Evolutionary conservation across 2,329 filamentous ascomycete species (phyloP), one percentile per base, ranked within the genome.

Genomic region (Trichoderma sp.): DNA sequence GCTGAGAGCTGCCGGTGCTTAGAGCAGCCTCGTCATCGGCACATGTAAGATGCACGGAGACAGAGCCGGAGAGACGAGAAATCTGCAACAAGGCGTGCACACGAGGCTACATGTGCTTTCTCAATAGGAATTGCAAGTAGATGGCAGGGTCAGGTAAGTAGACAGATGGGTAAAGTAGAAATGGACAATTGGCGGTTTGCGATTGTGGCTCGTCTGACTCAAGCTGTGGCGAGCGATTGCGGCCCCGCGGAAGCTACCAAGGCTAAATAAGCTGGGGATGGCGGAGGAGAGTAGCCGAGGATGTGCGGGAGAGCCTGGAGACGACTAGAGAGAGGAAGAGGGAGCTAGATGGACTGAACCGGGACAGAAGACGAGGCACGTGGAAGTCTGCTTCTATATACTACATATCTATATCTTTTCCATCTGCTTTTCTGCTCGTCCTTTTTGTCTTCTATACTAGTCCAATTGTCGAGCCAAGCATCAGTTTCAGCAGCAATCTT

Each of bases 171-270:
- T 24, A 28, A 7, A 28, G 28, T 28, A 30, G 30, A 30, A 30
- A 9, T 30, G 30, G 30, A 30, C 30, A 28, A 44, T 44, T n/a
- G 41, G 50, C 44, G 24, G 41, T 3, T 57, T 2, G 6, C 12
- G 39, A 9, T 30, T 3, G 56, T 52, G 57, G 26, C 55, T 44
- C 55, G 50, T 69, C 68, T 70, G 69, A 70, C 60, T 71, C 69
- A 71, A 71, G 62, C 34, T 39, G 34, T 55, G 39, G 47, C 55
- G 63, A 66, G 67, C 68, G 68, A 68, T 66, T 63, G 67, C 65
- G 67, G 68, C 66, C 60, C 66, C 66, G 67, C 65, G 68, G 64
- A 62, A 65, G 68, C 62, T 69, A 51, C 59, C 51, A 62, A 62
- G 59, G 59, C 47, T 55, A 62, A 62, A 61, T 55, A 52, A 39